A percentile compares a stretch with the other conserved stretches of the same genome.
Evolutionary conservation across 345 rosid genomes (phyloP).

Genomic region (Aegle marmelos): DNA sequence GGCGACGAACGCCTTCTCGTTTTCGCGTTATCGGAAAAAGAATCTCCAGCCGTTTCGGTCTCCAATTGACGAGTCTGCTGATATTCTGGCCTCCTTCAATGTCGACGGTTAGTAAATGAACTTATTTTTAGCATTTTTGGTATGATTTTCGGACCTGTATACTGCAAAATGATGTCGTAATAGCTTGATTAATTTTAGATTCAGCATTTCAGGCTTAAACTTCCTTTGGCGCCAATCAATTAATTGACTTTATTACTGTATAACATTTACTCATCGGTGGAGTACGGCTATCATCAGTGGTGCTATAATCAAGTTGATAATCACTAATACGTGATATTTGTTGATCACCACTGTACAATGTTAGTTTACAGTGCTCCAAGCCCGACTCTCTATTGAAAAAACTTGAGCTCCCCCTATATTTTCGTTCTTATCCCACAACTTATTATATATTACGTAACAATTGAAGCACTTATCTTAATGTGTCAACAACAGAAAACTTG

Average conservation of each 20-base stretch:
- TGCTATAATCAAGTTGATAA: not conserved
- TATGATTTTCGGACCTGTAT: not conserved
- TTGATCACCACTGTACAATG: too few species aligned
- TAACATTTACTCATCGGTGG: not conserved
- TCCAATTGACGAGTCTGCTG: constrained; percentile 75
- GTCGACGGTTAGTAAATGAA: constrained; percentile 30
- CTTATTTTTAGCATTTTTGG: not conserved
- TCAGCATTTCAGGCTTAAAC: not conserved
- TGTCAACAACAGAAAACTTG: too few species aligned
- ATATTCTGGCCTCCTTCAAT: constrained; percentile 67
- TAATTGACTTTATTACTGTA: too few species aligned
- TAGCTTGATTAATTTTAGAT: not conserved
- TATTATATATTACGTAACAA: too few species aligned
- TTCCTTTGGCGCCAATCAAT: not conserved
- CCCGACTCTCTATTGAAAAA: too few species aligned
- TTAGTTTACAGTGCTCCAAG: too few species aligned
- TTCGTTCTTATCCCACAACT: too few species aligned
- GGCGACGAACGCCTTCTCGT: constrained; percentile 76
- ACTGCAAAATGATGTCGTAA: not conserved
- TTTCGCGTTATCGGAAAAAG: constrained; percentile 60
- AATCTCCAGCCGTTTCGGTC: constrained; percentile 49
- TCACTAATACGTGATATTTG: not conserved
- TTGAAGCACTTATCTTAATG: too few species aligned
- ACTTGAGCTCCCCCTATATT: too few species aligned
- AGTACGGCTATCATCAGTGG: not conserved